Conservation (phyloP, 2,329 filamentous ascomycete genomes). For the Colletotrichum euphorbiae region DNA sequence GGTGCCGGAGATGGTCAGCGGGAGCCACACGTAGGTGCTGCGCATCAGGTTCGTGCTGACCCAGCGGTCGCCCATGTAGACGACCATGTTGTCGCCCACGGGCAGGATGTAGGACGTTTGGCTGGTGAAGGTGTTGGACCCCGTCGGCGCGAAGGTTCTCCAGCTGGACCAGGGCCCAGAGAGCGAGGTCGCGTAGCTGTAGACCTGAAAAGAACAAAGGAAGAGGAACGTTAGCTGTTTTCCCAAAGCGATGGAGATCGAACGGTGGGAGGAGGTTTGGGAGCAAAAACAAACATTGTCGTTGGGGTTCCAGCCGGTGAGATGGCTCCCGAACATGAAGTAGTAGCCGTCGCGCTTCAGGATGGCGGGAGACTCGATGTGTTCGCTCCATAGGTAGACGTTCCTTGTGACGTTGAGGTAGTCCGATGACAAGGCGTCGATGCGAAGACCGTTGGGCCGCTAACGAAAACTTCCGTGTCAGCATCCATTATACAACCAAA, state of each 20-base stretch:
- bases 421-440: conserved; percentile 66
- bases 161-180: conserved; percentile 71
- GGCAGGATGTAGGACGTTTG: conserved; percentile 71
- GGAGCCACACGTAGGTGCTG: conserved; percentile 75
- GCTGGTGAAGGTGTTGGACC: conserved; percentile 68
- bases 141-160: conserved; percentile 67
- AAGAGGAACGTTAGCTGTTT: no score
- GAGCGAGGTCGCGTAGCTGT: conserved; percentile 68
- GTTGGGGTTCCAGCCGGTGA: conserved; percentile 70
- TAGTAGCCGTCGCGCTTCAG: conserved; percentile 70
- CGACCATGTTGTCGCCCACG: conserved; percentile 52
- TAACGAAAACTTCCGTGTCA: background rate
- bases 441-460: conserved; percentile 51
- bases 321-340: conserved; percentile 72
- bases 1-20: conserved; percentile 64
- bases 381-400: conserved; percentile 64
- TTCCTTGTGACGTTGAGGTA: conserved; percentile 64
- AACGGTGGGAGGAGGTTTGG: background rate
- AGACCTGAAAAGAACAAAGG: conserved; percentile 48
- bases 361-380: conserved; percentile 72
- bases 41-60: conserved; percentile 66
- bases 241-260: background rate
- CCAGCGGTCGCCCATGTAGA: conserved; percentile 79
- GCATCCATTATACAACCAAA: no score
- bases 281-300: conserved; percentile 62